A percentile compares a stretch with the other conserved stretches of the same genome.
Conservation (phyloP, 306 rosid genomes). For the Casuarina cunninghamiana region DNA sequence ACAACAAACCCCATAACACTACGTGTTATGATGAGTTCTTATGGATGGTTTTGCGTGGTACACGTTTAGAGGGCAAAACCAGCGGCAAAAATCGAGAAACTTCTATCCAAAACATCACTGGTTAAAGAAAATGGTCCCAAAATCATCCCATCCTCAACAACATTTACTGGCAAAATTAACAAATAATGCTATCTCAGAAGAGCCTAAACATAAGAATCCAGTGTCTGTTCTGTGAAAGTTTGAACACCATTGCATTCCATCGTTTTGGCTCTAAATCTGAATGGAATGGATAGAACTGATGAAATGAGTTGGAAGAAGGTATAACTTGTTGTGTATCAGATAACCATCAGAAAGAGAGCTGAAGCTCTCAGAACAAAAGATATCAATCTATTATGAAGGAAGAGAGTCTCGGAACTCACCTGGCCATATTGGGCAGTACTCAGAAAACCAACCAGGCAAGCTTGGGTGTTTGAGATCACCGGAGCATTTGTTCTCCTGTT, state of each 20-base stretch:
- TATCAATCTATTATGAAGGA: no score
- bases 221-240: background rate
- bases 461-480: constrained; percentile 27
- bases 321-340: no score
- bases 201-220: background rate
- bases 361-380: no score
- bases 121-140: background rate
- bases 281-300: no score
- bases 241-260: no score
- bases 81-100: no score
- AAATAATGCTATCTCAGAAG: background rate
- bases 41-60: background rate
- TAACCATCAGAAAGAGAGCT: no score
- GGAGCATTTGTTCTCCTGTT: constrained; percentile 11
- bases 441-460: constrained; percentile 67
- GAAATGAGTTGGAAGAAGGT: no score
- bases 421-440: constrained; percentile 66
- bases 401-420: constrained; percentile 31
- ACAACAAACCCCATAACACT: background rate
- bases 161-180: background rate
- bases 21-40: background rate
- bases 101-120: no score
- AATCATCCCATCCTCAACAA: background rate
- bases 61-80: no score
- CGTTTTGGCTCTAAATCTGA: no score